Evolutionary conservation across 768 basidiomycete genomes (phyloP), one percentile per base, ranked within the genome.

Genomic region (Rickenella mellea): DNA sequence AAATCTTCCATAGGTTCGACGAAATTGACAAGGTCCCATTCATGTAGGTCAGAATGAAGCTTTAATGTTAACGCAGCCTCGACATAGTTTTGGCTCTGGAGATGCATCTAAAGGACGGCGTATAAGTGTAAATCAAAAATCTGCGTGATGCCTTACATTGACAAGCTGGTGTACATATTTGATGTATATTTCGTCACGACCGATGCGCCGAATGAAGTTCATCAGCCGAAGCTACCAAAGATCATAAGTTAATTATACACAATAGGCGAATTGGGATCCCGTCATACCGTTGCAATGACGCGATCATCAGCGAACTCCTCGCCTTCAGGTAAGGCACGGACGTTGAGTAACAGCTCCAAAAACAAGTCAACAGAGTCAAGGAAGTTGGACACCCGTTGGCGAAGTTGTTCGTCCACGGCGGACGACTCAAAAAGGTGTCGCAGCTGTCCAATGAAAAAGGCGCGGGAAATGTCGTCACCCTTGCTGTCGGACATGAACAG

Each of bases 151-250:
- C 47, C 80, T 51, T 55, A 92, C 87, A 52, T 89, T 86, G 39
- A 94, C 89, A 20, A 96, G 79, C 55, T 93, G 89, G 55, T 96
- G 90, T 19, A 94, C 86, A 58, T 94, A 94, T 73, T 92, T 89
- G 61, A 93, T 86, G 54, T 92, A 94, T 46, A 96, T 91, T 55
- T 93, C 91, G 54, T 89, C 83, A 10, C 92, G 72, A 14, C 91
- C 91, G 43, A 94, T 92, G 14, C 85, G 76, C 14, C 89, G 76
- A 50, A 94, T 90, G 60, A 93, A 96, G 58, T 91, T 89, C 83
- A 96, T 91, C 46, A 96, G 66, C 26, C 88, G 75, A 48, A 93
- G 67, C 85, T 88, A 46, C 26, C 43, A 38, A 27, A 26, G 33
- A 5, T 4, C 9, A 19, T 43, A 4, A 3, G 39, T 33, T 19